phyloP scores from a whole-genome alignment of 495 filamentous ascomycete genomes.

The Daldinia loculata region DNA sequence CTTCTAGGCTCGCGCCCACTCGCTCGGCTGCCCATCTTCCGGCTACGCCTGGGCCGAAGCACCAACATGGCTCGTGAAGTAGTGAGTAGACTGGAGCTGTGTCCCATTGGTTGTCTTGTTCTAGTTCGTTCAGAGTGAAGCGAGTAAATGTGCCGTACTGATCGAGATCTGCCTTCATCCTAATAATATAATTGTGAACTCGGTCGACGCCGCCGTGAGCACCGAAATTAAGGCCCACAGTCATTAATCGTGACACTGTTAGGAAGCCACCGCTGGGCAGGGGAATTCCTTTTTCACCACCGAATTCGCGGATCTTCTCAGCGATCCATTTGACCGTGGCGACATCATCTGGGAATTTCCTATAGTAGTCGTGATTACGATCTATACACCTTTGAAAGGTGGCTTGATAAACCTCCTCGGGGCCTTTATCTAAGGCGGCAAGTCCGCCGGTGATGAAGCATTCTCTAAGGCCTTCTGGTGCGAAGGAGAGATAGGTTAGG shows the following conservation, averaged over 20 bases:
- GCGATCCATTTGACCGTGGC: slow-evolving; percentile 72
- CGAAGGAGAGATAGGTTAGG: slow-evolving; percentile 81
- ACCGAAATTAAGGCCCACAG: slow-evolving; percentile 79
- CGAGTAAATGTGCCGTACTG: slow-evolving; percentile 75
- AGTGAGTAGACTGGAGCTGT: slow-evolving; percentile 82
- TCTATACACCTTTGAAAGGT: slow-evolving; percentile 70
- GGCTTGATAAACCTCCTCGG: slow-evolving; percentile 78
- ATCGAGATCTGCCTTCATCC: slow-evolving; percentile 72
- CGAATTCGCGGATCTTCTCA: slow-evolving; percentile 63
- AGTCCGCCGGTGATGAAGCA: slow-evolving; percentile 86
- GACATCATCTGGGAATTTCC: slow-evolving; percentile 87
- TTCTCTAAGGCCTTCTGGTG: slow-evolving; percentile 79
- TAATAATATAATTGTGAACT: slow-evolving; percentile 75
- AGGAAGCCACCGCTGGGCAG: slow-evolving; percentile 74
- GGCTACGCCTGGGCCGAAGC: slow-evolving; percentile 57
- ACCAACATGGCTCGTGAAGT: slow-evolving; percentile 87
- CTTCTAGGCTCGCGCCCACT: slow-evolving; percentile 47
- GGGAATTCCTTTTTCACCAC: slow-evolving; percentile 55
- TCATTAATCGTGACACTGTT: slow-evolving; percentile 74
- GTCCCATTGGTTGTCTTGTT: slow-evolving; percentile 72
- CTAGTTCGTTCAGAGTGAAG: slow-evolving; percentile 72
- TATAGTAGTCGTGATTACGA: slow-evolving; percentile 79
- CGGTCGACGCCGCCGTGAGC: slow-evolving; percentile 75
- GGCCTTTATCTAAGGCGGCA: slow-evolving; percentile 72
- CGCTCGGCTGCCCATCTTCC: slow-evolving; percentile 61